A percentile compares a stretch with the other conserved stretches of the same genome.
phyloP scores from a whole-genome alignment of 352 stramenopile species.

The Pythium phragmiticola region DNA sequence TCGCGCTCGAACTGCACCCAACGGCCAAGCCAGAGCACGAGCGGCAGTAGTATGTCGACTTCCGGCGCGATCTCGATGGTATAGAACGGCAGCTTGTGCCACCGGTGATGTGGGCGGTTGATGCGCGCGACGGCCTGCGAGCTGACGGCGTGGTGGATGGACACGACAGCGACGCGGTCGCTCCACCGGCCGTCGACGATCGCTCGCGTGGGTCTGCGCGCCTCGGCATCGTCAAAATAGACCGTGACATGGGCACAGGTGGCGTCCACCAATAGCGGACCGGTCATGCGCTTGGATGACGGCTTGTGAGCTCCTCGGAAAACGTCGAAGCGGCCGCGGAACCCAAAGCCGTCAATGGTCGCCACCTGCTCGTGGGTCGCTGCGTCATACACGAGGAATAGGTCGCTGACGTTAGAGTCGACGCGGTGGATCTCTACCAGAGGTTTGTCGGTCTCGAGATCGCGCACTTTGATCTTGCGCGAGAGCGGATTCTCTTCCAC shows the following conservation, averaged over 20 bases:
- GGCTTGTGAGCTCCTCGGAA: neutral
- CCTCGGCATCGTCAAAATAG: slow-evolving; percentile 15
- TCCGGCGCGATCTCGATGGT: slow-evolving; percentile 8
- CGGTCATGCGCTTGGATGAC: slow-evolving; percentile 1
- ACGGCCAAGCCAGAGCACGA: slow-evolving; percentile 10
- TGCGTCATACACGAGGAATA: slow-evolving; percentile 14
- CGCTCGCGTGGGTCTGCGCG: slow-evolving; percentile 4
- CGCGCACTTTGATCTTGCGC: slow-evolving; percentile 7
- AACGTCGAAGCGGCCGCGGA: slow-evolving; percentile 12
- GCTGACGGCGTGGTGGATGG: slow-evolving; percentile 14
- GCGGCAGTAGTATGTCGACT: slow-evolving; percentile 10
- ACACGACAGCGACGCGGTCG: slow-evolving; percentile 5
- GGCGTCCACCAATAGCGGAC: slow-evolving; percentile 6
- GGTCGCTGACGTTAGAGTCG: slow-evolving; percentile 6
- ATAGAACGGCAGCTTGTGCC: slow-evolving; percentile 11
- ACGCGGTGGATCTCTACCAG: slow-evolving; percentile 14
- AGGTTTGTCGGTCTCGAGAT: neutral
- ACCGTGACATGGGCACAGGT: slow-evolving; percentile 1
- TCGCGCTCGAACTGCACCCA: slow-evolving; percentile 13
- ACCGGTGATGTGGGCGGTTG: slow-evolving; percentile 6
- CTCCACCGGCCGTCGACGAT: slow-evolving; percentile 6
- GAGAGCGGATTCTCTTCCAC: slow-evolving; percentile 15
- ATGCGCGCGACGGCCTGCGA: slow-evolving; percentile 11
- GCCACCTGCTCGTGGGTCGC: slow-evolving; percentile 6
- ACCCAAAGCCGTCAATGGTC: slow-evolving; percentile 15